Evolutionary conservation across 495 filamentous ascomycete genomes (phyloP).

Genomic region (Cryomyces minteri): DNA sequence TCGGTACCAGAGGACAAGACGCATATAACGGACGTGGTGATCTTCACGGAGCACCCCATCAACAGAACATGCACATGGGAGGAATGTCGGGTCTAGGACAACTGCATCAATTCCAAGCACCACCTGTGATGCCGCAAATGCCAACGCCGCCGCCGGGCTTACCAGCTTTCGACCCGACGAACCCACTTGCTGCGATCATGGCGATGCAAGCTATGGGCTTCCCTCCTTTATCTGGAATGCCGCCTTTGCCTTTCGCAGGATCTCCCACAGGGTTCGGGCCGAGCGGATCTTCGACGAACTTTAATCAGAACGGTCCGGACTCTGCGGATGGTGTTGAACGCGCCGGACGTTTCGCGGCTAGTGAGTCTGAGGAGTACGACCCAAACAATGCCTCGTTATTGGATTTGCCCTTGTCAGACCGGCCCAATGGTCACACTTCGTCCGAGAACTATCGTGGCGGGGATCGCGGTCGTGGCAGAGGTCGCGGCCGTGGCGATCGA

Average conservation of each 20-base stretch:
- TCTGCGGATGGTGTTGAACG: too few species aligned
- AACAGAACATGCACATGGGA: background rate
- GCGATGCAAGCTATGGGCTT: conserved; percentile 52
- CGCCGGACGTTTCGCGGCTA: background rate
- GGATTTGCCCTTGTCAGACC: conserved; percentile 10
- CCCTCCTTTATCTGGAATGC: conserved; percentile 35
- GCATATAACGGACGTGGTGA: conserved; percentile 1
- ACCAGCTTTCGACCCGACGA: conserved; percentile 39
- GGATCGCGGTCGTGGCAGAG: conserved; percentile 25
- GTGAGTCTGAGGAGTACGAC: conserved; percentile 52
- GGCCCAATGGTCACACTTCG: conserved; percentile 3
- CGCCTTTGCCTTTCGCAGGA: conserved; percentile 21
- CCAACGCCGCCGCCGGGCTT: conserved; percentile 24
- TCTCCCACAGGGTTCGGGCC: conserved; percentile 12
- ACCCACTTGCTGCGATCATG: conserved; percentile 51
- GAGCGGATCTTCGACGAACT: conserved; percentile 11
- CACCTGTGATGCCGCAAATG: conserved; percentile 23
- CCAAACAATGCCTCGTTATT: conserved; percentile 42
- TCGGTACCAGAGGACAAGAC: conserved; percentile 26
- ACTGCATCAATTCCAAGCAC: background rate
- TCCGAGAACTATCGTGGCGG: conserved; percentile 14
- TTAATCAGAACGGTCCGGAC: conserved; percentile 32
- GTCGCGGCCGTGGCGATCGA: conserved; percentile 26
- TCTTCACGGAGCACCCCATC: conserved; percentile 1
- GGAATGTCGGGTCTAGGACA: background rate